Conservation (phyloP, 306 rosid genomes). For the Lotus japonicus region DNA sequence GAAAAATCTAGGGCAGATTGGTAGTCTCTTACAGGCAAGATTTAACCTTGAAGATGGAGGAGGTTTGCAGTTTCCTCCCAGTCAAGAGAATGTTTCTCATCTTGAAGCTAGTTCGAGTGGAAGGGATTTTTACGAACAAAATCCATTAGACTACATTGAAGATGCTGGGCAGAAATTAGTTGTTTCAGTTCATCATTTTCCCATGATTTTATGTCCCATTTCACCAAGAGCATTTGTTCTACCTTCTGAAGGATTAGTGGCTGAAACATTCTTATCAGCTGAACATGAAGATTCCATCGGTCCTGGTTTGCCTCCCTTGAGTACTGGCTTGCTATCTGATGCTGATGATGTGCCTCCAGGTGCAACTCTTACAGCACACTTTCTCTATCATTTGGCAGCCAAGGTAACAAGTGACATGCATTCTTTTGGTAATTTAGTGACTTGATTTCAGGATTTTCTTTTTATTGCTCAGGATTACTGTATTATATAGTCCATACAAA, state of each 20-base stretch:
- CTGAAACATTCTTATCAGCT: conserved; percentile 66
- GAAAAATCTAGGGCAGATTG: conserved; percentile 24
- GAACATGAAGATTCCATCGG: conserved; percentile 68
- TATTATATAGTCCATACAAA: neutral
- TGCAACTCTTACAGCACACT: conserved; percentile 81
- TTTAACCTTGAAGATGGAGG: conserved; percentile 44
- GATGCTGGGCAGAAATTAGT: conserved; percentile 52
- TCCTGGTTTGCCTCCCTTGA: conserved; percentile 81
- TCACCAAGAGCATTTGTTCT: conserved; percentile 93
- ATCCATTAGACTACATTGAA: conserved; percentile 32
- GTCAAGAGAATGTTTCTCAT: conserved; percentile 39
- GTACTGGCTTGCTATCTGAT: conserved; percentile 66
- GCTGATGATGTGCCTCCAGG: conserved; percentile 92
- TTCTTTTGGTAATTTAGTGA: conserved; percentile 5
- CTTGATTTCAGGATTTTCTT: neutral
- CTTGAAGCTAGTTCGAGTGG: conserved; percentile 54
- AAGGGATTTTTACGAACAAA: conserved; percentile 44
- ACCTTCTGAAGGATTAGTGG: conserved; percentile 84
- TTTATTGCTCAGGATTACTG: neutral
- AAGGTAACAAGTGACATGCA: conserved; percentile 51
- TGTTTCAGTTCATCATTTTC: conserved; percentile 86
- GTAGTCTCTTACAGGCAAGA: conserved; percentile 33
- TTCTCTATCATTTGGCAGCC: conserved; percentile 82
- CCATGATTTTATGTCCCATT: conserved; percentile 76
- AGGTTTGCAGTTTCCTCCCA: conserved; percentile 40